Evolutionary conservation across 1,284 basidiomycete species (phyloP).

Genomic region (Naganishia albida): DNA sequence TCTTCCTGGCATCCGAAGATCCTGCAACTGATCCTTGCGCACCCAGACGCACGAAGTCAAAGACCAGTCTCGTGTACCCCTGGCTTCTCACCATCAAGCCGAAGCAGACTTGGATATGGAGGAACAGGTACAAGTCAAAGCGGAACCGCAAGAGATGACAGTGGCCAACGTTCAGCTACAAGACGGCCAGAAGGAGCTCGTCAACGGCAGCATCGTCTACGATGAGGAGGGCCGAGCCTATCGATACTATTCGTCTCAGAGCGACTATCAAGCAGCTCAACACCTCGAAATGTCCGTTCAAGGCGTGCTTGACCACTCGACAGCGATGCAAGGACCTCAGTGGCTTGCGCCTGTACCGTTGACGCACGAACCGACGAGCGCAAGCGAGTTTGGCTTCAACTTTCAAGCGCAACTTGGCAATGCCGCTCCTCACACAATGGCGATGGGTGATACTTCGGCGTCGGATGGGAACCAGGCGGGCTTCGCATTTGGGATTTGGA

Average conservation of each 20-base stretch:
- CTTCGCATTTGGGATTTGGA: not conserved
- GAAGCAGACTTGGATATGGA: constrained; percentile 1
- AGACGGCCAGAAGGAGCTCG: constrained; percentile 14
- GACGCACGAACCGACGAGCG: not conserved
- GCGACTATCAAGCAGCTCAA: constrained; percentile 16
- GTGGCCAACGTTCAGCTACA: not conserved
- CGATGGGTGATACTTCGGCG: not conserved
- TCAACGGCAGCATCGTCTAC: constrained; percentile 20
- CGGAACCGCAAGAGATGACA: not conserved
- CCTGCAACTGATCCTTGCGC: not conserved
- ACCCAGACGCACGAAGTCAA: constrained; percentile 6
- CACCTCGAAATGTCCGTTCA: not conserved
- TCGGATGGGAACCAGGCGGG: not conserved
- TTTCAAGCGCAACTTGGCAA: constrained; percentile 2
- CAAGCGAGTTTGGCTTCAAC: not conserved
- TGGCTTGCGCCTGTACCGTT: not conserved
- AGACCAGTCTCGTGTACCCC: constrained; percentile 1
- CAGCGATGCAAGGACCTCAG: not conserved
- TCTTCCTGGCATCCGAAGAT: not conserved
- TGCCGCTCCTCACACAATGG: constrained; percentile 4
- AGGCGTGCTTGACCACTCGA: not conserved
- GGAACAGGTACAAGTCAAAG: not conserved
- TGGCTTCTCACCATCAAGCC: not conserved
- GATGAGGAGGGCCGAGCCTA: constrained; percentile 21
- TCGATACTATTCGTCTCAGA: constrained; percentile 19